phyloP scores from a whole-genome alignment of 495 filamentous ascomycete species.

The Hypoxylon perforatum region DNA sequence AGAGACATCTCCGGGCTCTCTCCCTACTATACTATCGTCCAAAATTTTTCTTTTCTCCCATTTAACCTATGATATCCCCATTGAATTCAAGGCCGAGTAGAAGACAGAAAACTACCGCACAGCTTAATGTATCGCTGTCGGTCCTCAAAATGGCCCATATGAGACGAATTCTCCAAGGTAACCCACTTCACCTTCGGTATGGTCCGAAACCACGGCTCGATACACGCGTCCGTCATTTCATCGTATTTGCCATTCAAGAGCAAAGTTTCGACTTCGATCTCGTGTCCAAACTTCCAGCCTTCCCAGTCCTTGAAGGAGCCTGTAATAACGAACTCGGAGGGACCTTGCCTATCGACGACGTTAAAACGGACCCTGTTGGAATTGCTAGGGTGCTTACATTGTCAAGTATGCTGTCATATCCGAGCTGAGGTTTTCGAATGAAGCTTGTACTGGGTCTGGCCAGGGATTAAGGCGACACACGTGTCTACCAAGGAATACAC shows the following conservation, averaged over 20 bases:
- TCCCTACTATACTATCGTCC: slow-evolving; percentile 22
- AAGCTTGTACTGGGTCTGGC: slow-evolving; percentile 46
- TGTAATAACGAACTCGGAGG: slow-evolving; percentile 56
- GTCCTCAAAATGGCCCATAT: slow-evolving; percentile 60
- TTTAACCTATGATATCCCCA: no score
- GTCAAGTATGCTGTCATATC: slow-evolving; percentile 58
- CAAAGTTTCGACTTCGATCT: slow-evolving; percentile 56
- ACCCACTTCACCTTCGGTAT: slow-evolving; percentile 61
- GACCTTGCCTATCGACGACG: slow-evolving; percentile 50
- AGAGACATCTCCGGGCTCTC: slow-evolving; percentile 52
- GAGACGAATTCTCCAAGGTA: slow-evolving; percentile 54
- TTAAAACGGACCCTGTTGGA: slow-evolving; percentile 7
- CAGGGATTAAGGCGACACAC: slow-evolving; percentile 53
- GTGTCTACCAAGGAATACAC: slow-evolving; percentile 52
- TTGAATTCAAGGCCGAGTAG: no score
- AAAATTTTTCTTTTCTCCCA: no score
- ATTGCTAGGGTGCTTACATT: slow-evolving; percentile 46
- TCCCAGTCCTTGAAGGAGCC: slow-evolving; percentile 58
- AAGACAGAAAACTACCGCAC: slow-evolving; percentile 40
- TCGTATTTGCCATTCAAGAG: slow-evolving; percentile 64
- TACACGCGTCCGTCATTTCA: slow-evolving; percentile 54
- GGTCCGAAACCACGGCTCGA: slow-evolving; percentile 55
- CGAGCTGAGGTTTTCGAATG: slow-evolving; percentile 49
- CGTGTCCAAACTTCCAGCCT: slow-evolving; percentile 45
- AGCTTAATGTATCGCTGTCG: slow-evolving; percentile 49